Evolutionary conservation across 768 basidiomycete genomes (phyloP).

Genomic region (Butyriboletus loyo): DNA sequence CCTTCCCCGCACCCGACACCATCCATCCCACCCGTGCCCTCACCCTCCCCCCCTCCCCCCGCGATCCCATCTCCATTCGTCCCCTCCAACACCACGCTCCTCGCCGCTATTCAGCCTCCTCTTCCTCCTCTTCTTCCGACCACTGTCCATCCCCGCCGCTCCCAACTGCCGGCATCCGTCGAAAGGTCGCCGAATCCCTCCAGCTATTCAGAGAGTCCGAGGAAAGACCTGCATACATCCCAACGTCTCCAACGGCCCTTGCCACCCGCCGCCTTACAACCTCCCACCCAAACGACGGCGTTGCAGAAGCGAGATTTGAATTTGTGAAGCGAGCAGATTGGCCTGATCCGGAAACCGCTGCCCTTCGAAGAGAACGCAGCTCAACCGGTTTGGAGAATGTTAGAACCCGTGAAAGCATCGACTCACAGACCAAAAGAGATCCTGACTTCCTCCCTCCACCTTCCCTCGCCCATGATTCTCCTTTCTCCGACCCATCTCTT

Average conservation of each 20-base stretch:
- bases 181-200: constrained; percentile 80
- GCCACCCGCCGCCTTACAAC: constrained; percentile 33
- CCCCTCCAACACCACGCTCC: constrained; percentile 27
- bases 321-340: constrained; percentile 84
- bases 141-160: constrained; percentile 6
- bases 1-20: constrained; percentile 32
- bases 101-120: constrained; percentile 31
- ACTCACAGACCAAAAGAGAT: constrained; percentile 22
- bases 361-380: constrained; percentile 67
- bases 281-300: constrained; percentile 45
- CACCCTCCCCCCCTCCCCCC: constrained; percentile 33
- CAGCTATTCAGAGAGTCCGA: constrained; percentile 80
- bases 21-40: constrained; percentile 28
- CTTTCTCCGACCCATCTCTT: constrained; percentile 46
- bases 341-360: constrained; percentile 76
- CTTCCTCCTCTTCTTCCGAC: constrained; percentile 20
- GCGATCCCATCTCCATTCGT: constrained; percentile 9
- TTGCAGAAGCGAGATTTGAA: constrained; percentile 69
- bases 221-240: constrained; percentile 30
- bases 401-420: constrained; percentile 47
- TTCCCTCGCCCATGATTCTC: constrained; percentile 41
- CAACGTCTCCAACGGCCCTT: constrained; percentile 23
- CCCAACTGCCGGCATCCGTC: constrained; percentile 51
- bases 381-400: constrained; percentile 55
- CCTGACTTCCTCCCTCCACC: constrained; percentile 25